Evolutionary conservation across 345 rosid species (phyloP), one percentile per base, ranked within the genome.

Genomic region (Acer saccharum): DNA sequence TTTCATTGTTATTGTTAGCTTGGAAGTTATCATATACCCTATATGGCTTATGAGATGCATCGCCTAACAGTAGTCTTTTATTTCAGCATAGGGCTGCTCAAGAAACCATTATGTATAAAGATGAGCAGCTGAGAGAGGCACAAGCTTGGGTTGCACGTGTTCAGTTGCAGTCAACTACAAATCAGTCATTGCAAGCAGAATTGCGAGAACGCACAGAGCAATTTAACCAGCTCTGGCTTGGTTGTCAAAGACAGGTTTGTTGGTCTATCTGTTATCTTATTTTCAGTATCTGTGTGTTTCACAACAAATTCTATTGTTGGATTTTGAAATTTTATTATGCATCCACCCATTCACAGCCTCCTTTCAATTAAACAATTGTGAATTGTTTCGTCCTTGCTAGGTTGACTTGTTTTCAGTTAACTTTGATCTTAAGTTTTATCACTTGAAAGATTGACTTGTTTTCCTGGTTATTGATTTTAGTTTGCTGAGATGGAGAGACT

Each of bases 191-290:
- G 75, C 99, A 94, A 85, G 87, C 87, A 73, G 97, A 94, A 79
- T 81, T 97, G 81, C 81, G 89, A 73, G 98, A 93, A 70, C 94
- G 95, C n/a, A 91, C 89, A 27, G 97, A 93, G 71, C 98, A 90
- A 78, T 91, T 87, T 80, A 90, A 89, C 78, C 99, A 96, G 84
- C 95, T 96, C 18, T 96, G 98, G 99, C 80, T 81, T 68, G 93
- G 91, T 64, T 96, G 92, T 82, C 99, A 96, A 82, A 89, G 97
- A 88, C 99, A 96, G 99, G 99, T 96, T 76, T 72, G 41, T 69
- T 68, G 41, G 65, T 63, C 44, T 20, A 62, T 58, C 10, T 27
- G 65, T 75, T 75, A 3, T 65, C 50, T 39, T 44, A 32, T 9
- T 46, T 27, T 46, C 2, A 46, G 27, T n/a, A 18, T 58, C 12